Base-by-base conservation (phyloP, 805 yeast genomes). In the Peterozyma xylosa region DNA sequence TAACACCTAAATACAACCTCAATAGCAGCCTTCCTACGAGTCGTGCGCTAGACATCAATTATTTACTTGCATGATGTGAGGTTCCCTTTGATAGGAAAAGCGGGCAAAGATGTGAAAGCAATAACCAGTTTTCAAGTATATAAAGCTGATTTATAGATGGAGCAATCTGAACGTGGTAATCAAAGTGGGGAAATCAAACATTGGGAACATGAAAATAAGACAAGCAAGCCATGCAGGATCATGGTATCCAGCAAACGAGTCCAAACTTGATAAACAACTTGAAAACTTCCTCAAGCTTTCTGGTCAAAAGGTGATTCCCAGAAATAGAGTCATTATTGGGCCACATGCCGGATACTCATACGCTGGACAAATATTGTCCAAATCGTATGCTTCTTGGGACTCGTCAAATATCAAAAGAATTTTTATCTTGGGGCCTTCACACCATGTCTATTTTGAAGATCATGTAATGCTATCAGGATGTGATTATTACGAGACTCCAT, bases 311-410 rank as follows among this genome's bases (percentile, higher is more conserved):
- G 4, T 57, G 1, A 56, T 64, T 2, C 54, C 54, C 4, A 73
- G 68, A 3, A 77, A 79, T 32, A 62, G 81, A 43, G 61, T 78
- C n/a, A 59, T 74, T 11, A 68, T 78, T 11, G 85, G 82, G 9
- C 86, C 80, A 1, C 99, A 93, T 61, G 99, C 99, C 7, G 99
- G 99, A 0, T 89, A 83, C 56, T 56, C 83, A 4, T 93, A 83
- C 58, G 82, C 95, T 35, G 96, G 96, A 0, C 62, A 67, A 6
- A 77, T 86, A 0, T 70, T 91, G 52, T 93, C 90, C 0, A 80
- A 85, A 56, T 76, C 96, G 0, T 91, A 86, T 54, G 72, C 72
- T 2, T 74, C 79, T 0, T 75, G 91, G 74, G 95, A 86, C 54
- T 59, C 79, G 1, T 51, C 71, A 1, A 64, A 65, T 27, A 66